Evolutionary conservation across 805 yeast species (phyloP).

Genomic region (Candida yuanshanica): DNA sequence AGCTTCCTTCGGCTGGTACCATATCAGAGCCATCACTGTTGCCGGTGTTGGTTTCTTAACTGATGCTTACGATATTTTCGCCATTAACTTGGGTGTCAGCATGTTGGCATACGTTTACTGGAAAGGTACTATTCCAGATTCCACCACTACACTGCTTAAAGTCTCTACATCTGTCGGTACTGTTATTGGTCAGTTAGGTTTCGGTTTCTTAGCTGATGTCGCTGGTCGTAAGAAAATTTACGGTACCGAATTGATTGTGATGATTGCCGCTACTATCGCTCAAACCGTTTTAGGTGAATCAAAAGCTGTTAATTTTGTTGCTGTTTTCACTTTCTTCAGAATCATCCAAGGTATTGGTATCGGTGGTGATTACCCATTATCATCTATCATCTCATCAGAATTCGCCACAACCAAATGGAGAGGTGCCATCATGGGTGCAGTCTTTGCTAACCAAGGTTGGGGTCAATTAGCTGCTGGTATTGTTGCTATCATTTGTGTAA

Average conservation of each 20-base stretch:
- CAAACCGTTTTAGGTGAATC: conserved; percentile 73
- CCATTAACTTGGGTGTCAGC: conserved; percentile 75
- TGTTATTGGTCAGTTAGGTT: conserved; percentile 82
- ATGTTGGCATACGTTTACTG: conserved; percentile 78
- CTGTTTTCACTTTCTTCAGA: conserved; percentile 72
- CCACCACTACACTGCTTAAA: conserved; percentile 72
- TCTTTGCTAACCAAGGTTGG: conserved; percentile 95
- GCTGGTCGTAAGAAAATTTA: conserved; percentile 85
- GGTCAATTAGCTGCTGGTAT: conserved; percentile 89
- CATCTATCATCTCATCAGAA: conserved; percentile 90
- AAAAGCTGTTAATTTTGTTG: conserved; percentile 66
- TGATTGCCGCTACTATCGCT: conserved; percentile 72
- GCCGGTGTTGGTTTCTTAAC: conserved; percentile 95
- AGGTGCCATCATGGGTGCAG: conserved; percentile 97
- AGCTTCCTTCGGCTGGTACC: conserved; percentile 78
- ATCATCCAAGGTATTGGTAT: conserved; percentile 92
- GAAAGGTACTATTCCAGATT: conserved; percentile 55
- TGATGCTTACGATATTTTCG: conserved; percentile 89
- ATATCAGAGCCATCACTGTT: conserved; percentile 71
- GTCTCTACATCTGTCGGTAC: conserved; percentile 93
- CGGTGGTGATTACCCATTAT: conserved; percentile 95
- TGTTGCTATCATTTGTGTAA: conserved; percentile 70
- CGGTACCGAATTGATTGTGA: conserved; percentile 80
- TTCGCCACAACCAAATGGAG: conserved; percentile 94
- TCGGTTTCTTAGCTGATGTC: conserved; percentile 76